These are phyloP conservation scores for Aspergillus quadrilineatus DNA, from an alignment of 2,329 filamentous ascomycete genomes.

Conservation along the genomic window DNA sequence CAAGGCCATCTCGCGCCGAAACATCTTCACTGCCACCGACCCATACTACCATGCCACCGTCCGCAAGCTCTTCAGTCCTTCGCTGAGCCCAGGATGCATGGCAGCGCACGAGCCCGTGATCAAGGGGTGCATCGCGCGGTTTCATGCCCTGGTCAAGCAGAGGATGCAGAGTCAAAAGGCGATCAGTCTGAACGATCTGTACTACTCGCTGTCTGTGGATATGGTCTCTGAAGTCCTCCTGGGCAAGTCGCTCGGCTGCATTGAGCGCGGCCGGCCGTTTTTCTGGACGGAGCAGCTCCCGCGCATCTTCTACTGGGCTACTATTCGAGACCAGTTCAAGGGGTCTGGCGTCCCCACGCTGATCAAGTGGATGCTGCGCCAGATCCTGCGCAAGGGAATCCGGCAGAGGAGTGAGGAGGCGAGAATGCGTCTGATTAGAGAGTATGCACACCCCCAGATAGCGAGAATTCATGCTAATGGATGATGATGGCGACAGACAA, in stretches of 20 bases:
- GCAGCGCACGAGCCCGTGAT: constrained; percentile 24
- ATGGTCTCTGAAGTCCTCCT: constrained; percentile 27
- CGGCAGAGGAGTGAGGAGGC: constrained; percentile 23
- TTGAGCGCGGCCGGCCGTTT: constrained; percentile 23
- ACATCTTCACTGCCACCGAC: constrained; percentile 27
- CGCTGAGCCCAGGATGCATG: constrained; percentile 24
- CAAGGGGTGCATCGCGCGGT: constrained; percentile 21
- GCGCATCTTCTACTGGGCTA: constrained; percentile 30
- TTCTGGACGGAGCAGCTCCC: constrained; percentile 30
- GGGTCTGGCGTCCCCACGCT: constrained; percentile 26
- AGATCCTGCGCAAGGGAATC: constrained; percentile 26
- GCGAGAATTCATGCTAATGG: neutral
- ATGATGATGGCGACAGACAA: constrained; percentile 16
- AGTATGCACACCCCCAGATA: constrained; percentile 17
- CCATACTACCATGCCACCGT: constrained; percentile 25
- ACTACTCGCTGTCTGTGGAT: constrained; percentile 28
- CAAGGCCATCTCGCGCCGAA: constrained; percentile 24
- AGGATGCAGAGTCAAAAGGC: constrained; percentile 12
- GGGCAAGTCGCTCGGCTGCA: constrained; percentile 26
- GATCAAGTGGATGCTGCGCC: constrained; percentile 29
- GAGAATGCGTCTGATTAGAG: constrained; percentile 26
- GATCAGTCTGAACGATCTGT: constrained; percentile 22
- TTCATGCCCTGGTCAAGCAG: constrained; percentile 20
- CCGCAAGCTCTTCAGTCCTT: constrained; percentile 27
- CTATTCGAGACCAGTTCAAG: constrained; percentile 27